Evolutionary conservation across 768 basidiomycete genomes (phyloP).

Genomic region (Suillus placidus): DNA sequence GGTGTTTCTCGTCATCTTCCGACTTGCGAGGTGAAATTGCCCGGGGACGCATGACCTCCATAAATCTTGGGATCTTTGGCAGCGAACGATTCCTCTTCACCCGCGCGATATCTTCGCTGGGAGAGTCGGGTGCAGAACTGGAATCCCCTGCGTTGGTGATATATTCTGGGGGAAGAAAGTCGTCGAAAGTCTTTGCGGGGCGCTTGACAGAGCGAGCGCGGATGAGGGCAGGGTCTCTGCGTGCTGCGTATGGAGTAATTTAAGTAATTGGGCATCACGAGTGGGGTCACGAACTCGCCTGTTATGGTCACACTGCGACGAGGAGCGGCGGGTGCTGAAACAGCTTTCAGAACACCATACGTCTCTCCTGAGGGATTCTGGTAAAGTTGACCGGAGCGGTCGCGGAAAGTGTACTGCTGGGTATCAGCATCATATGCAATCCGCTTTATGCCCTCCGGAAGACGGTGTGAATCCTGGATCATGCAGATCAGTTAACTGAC

Average conservation of each 20-base stretch:
- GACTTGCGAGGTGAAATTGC: conserved; percentile 21
- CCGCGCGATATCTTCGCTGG: conserved; percentile 28
- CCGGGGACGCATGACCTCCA: conserved; percentile 30
- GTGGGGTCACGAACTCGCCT: conserved; percentile 28
- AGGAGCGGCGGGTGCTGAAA: conserved; percentile 26
- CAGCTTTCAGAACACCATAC: conserved; percentile 47
- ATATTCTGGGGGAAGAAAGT: conserved; percentile 48
- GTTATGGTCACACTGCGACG: conserved; percentile 30
- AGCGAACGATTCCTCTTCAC: conserved; percentile 37
- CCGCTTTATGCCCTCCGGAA: conserved; percentile 48
- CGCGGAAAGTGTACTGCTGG: conserved; percentile 51
- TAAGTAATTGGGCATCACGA: conserved; percentile 13
- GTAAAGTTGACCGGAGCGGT: conserved; percentile 47
- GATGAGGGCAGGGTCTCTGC: conserved; percentile 27
- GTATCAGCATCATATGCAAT: conserved; percentile 59
- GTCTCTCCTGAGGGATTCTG: conserved; percentile 45
- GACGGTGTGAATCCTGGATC: conserved; percentile 37
- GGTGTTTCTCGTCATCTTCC: conserved; percentile 21
- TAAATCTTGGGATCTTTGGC: conserved; percentile 44
- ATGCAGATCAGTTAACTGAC: neutral
- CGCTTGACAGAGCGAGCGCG: conserved; percentile 21
- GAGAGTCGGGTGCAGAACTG: conserved; percentile 11
- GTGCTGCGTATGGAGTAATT: conserved; percentile 18
- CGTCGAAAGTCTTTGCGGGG: conserved; percentile 44
- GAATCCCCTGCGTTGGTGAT: conserved; percentile 40